phyloP scores from a whole-genome alignment of 1,284 basidiomycete species.

The Coriolopsis trogii region DNA sequence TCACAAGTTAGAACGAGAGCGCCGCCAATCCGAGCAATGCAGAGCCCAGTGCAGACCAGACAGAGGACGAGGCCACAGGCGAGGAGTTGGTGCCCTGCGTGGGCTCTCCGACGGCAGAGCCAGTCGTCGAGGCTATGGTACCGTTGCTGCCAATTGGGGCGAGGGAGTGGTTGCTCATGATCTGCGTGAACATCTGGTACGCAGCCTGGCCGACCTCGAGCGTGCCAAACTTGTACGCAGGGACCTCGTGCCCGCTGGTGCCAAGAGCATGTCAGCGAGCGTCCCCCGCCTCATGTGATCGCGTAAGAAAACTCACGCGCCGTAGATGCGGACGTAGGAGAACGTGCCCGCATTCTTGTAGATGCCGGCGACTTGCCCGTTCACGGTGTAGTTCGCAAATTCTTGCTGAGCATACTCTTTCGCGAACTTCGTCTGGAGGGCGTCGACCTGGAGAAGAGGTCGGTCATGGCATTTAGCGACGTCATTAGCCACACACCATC shows the following conservation, averaged over 20 bases:
- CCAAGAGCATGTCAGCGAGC: neutral
- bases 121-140: neutral
- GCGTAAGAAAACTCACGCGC: slow-evolving; percentile 22
- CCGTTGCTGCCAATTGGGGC: slow-evolving; percentile 15
- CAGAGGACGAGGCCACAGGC: slow-evolving; percentile 1
- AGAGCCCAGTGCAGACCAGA: slow-evolving; percentile 10
- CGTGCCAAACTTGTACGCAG: slow-evolving; percentile 28
- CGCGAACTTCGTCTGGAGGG: slow-evolving; percentile 25
- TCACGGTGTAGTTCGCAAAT: slow-evolving; percentile 54
- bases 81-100: slow-evolving; percentile 12
- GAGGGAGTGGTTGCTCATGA: slow-evolving; percentile 29
- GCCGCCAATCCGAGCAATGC: neutral
- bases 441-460: slow-evolving; percentile 21
- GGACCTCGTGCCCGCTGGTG: slow-evolving; percentile 29
- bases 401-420: slow-evolving; percentile 40
- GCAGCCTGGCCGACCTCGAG: slow-evolving; percentile 28
- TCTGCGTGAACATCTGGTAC: slow-evolving; percentile 31
- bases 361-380: slow-evolving; percentile 49
- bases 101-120: slow-evolving; percentile 7
- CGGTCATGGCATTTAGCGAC: neutral
- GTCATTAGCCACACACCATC: slow-evolving; percentile 44
- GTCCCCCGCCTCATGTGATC: too few species aligned
- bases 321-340: slow-evolving; percentile 57
- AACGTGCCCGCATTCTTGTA: slow-evolving; percentile 66
- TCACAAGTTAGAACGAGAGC: neutral